phyloP scores from a whole-genome alignment of 208 protist species.

The Acanthamoeba castellanii region DNA sequence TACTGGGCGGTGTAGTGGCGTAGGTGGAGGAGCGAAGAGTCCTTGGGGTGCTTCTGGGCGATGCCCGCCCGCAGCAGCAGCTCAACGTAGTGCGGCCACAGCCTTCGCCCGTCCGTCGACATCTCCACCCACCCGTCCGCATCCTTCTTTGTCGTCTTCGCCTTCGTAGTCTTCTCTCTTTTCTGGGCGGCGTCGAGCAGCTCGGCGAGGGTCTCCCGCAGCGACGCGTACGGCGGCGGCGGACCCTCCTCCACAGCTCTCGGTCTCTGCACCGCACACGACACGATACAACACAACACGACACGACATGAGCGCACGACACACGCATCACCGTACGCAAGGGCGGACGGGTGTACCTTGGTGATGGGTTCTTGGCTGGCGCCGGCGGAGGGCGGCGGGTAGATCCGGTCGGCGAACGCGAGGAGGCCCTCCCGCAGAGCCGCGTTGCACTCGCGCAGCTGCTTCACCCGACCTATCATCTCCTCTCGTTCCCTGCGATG shows the following conservation, averaged over 20 bases:
- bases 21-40: not conserved
- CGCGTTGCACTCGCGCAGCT: not conserved
- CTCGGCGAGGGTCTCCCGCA: not conserved
- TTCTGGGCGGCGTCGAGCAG: not conserved
- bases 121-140: not conserved
- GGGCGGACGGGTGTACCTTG: not conserved
- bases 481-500: not conserved
- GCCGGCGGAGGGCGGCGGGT: not conserved
- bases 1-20: not conserved
- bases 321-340: not conserved
- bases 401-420: not conserved
- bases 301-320: not conserved
- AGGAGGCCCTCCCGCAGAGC: not conserved
- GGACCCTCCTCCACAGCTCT: not conserved
- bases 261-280: not conserved
- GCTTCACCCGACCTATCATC: not conserved
- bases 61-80: not conserved
- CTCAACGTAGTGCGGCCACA: not conserved
- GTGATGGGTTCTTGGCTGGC: not conserved
- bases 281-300: not conserved
- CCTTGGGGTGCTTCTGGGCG: not conserved
- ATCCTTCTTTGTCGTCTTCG: not conserved
- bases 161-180: not conserved
- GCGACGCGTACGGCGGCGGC: not conserved
- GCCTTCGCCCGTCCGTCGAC: not conserved